Base-by-base conservation (phyloP, 2,329 filamentous ascomycete genomes). In the Colletotrichum noveboracense region DNA sequence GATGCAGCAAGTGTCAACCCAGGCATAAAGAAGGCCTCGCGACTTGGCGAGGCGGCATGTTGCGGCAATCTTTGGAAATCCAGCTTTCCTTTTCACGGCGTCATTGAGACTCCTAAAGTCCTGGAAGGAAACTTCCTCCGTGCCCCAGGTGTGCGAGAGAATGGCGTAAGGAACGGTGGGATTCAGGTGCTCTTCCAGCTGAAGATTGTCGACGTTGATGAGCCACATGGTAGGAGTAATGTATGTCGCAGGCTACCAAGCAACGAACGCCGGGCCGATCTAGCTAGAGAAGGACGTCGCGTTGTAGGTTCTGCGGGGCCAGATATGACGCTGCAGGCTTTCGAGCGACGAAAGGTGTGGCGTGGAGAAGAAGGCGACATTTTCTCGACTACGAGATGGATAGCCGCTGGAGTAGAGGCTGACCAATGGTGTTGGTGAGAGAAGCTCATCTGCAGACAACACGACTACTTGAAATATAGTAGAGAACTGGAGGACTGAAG, bases 141-240 rank as follows among this genome's bases (percentile, higher is more conserved):
- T 12, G 10, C 64, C 77, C 77, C 77, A 79, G 4, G 74, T 80
- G 60, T 79, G 76, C 0, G 77, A 79, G 14, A 78, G 76, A 24
- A 80, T 78, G 6, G 79, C 78, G 32, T 78, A 79, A 5, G 78
- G 78, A 5, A 70, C 18, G 16, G 38, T 38, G 5, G 71, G 38
- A 16, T 62, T 56, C 10, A 55, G 21, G 24, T 58, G 58, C 7
- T 64, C 56, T n/a, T 70, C 71, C 30, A 64, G 6, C 8, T 70
- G 14, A n/a, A 64, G 43, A 16, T 58, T 74, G 16, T 61, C 6
- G n/a, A 68, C 70, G 12, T 68, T 62, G n/a, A 72, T 72, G 16
- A 68, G 64, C 64, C 70, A 68, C 66, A 74, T 70, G 43, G 10
- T 21, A 16, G 34, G 5, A 5, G 26, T 30, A 5, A 32, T 8